Percentiles rank a stretch among this genome's conserved stretches.
These are phyloP conservation scores for Yamadazyma takamatsuzukensis DNA, from an alignment of 805 yeast species.

Conservation along the genomic window DNA sequence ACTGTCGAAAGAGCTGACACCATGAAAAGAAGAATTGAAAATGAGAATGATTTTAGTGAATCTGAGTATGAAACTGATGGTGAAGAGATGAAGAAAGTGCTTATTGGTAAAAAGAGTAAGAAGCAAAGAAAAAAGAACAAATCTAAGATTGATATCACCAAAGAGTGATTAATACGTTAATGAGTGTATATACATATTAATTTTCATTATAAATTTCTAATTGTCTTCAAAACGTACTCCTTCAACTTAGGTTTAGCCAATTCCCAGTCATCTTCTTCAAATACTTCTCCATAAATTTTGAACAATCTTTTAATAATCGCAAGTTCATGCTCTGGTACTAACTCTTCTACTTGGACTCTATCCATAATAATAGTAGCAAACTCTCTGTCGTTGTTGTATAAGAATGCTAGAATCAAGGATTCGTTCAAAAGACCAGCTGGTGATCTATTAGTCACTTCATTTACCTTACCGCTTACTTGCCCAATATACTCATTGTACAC, in stretches of 20 bases:
- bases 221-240: slow-evolving; percentile 4
- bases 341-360: slow-evolving; percentile 4
- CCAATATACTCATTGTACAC: slow-evolving; percentile 46
- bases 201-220: slow-evolving; percentile 4
- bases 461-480: slow-evolving; percentile 27
- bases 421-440: slow-evolving; percentile 45
- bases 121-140: slow-evolving; percentile 33
- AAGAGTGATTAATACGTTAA: slow-evolving; percentile 36
- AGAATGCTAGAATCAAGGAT: slow-evolving; percentile 39
- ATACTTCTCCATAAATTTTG: slow-evolving; percentile 51
- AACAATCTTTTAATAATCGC: slow-evolving; percentile 40
- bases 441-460: slow-evolving; percentile 29
- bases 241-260: slow-evolving; percentile 17
- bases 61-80: slow-evolving; percentile 77
- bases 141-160: slow-evolving; percentile 45
- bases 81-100: slow-evolving; percentile 56
- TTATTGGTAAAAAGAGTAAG: slow-evolving; percentile 47
- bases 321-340: slow-evolving; percentile 30
- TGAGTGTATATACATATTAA: background rate
- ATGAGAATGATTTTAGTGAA: slow-evolving; percentile 39
- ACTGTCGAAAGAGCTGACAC: slow-evolving; percentile 67
- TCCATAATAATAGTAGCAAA: slow-evolving; percentile 35
- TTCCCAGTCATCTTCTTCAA: slow-evolving; percentile 36
- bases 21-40: slow-evolving; percentile 55
- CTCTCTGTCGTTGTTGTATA: slow-evolving; percentile 47